Evolutionary conservation across 2,329 filamentous ascomycete genomes (phyloP), one percentile per base, ranked within the genome.

Genomic region (Colletotrichum neosansevieriae): DNA sequence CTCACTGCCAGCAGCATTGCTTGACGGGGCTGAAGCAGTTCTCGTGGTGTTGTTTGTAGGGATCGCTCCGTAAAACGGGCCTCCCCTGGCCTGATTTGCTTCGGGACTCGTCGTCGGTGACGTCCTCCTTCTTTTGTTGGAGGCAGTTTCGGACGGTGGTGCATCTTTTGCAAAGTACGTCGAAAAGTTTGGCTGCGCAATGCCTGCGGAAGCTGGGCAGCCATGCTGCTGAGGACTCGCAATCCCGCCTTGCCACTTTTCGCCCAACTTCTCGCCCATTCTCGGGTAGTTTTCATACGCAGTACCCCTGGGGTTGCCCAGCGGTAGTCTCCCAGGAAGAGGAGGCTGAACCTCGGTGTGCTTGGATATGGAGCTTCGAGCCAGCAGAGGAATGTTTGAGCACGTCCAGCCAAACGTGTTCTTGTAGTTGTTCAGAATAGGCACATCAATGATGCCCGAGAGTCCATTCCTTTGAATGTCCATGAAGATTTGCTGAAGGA

Each of bases 401-500:
- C 74, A 72, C 13, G 74, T 70, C 9, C 71, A 72, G 3, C 74
- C 74, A 45, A 77, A 76, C 3, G 75, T 68, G 49, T 75, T 70
- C 12, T 75, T 75, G 50, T 80, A 76, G 42, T 75, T 76, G 13
- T 74, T 73, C 13, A 84, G 71, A 3, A 71, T 73, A 1, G 82
- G 78, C n/a, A 84, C 70, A 9, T 72, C 74, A 10, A 83, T 76
- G 11, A 75, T 73, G 3, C 75, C 70, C 3, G 75, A 71, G 29
- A 87, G 75, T 1, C 78, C 80, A 68, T 84, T 85, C 36, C 77
- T 76, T 40, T 94, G 89, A 9, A 97, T 87, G 73, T 98, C 94
- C n/a, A 94, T 84, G 66, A 94, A 88, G 1, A 95, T 82, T 75
- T 98, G 94, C 11, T 91, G 89, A n/a, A 97, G 82, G 76, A 97